Evolutionary conservation across 257 asterid genomes (phyloP).

Genomic region (Rubia yunnanensis): DNA sequence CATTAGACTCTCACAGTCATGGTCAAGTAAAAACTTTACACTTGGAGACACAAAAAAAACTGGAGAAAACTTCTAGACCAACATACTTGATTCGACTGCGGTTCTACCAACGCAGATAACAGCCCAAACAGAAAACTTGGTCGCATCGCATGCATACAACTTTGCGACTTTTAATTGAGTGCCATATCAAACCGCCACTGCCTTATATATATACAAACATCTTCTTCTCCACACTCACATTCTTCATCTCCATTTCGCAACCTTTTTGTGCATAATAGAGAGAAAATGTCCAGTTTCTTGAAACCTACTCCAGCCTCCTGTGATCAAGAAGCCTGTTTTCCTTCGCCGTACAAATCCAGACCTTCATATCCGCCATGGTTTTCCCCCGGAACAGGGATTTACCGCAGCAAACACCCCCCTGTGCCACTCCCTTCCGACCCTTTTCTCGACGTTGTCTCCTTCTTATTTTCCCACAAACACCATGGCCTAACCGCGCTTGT

Average conservation of each 20-base stretch:
- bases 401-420: slow-evolving; percentile 47
- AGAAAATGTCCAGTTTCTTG: slow-evolving; percentile 30
- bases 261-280: not conserved
- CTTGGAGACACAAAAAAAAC: not conserved
- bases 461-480: slow-evolving; percentile 58
- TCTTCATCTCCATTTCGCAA: not conserved
- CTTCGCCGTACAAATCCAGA: slow-evolving; percentile 4
- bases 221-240: not conserved
- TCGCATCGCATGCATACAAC: not conserved
- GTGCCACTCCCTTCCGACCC: slow-evolving; percentile 48
- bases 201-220: not conserved
- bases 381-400: slow-evolving; percentile 54
- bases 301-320: slow-evolving; percentile 17
- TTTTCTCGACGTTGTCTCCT: slow-evolving; percentile 60
- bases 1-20: no score
- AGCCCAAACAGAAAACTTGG: not conserved
- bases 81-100: not conserved
- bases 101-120: not conserved
- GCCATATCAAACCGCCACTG: not conserved
- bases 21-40: not conserved
- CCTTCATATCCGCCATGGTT: slow-evolving; percentile 37
- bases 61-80: not conserved
- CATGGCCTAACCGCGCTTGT: slow-evolving; percentile 44
- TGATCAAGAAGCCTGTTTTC: slow-evolving; percentile 11
- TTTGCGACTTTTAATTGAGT: not conserved